Conservation (phyloP, 345 rosid species). For the Sisymbrium irio region DNA sequence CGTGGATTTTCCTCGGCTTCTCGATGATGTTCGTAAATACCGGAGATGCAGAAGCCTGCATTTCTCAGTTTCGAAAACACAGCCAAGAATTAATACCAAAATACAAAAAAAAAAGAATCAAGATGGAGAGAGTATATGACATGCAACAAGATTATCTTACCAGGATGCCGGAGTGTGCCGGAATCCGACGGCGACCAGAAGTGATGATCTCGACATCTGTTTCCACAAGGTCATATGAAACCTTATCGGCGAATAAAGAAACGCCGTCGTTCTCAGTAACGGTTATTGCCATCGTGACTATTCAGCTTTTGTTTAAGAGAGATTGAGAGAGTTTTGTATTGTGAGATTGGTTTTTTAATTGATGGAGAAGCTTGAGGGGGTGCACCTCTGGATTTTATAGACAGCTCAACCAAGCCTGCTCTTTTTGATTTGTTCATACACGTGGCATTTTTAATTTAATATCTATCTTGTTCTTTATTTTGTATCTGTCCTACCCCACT, state of each 20-base stretch:
- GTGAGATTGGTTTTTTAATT: background rate
- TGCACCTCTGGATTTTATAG: constrained; percentile 30
- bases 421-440: constrained; percentile 5
- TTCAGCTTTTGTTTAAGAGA: background rate
- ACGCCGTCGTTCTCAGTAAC: background rate
- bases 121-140: too few relatives aligned
- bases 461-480: background rate
- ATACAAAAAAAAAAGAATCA: background rate
- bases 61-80: background rate
- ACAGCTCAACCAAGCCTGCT: constrained; percentile 26
- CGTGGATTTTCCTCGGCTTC: constrained; percentile 45
- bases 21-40: constrained; percentile 56
- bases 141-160: constrained; percentile 28
- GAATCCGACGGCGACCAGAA: constrained; percentile 66
- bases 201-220: constrained; percentile 66
- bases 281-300: constrained; percentile 24
- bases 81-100: background rate
- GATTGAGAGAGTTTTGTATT: background rate
- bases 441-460: constrained; percentile 15
- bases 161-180: constrained; percentile 64
- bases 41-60: constrained; percentile 66
- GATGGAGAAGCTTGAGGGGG: constrained; percentile 17
- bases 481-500: background rate
- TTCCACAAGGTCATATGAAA: constrained; percentile 36
- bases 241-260: constrained; percentile 6